Evolutionary conservation across 2,329 filamentous ascomycete species (phyloP), one percentile per base, ranked within the genome.

Genomic region (Esteya vermicola): DNA sequence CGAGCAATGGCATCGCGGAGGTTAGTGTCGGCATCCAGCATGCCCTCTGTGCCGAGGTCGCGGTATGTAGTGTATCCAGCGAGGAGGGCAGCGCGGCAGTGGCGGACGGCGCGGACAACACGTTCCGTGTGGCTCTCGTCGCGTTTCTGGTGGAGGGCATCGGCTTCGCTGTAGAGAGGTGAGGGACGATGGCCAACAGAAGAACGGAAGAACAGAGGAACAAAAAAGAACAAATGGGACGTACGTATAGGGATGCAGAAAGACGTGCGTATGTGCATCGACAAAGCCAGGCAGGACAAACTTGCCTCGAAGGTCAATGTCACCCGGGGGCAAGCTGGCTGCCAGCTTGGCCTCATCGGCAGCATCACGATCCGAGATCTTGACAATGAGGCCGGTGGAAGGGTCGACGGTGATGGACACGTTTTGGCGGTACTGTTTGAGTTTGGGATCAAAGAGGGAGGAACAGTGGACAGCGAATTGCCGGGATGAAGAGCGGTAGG

Each of bases 61-160:
- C 21, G 30, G 51, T 72, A 73, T 3, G 70, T 74, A 0, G 70
- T 78, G 56, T 69, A 76, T 7, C 72, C 73, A 0, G 72, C 68
- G 16, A 68, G 54, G 12, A 78, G 57, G 2, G 68, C 71, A 1
- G 61, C 58, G 33, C 65, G 65, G 43, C 62, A 63, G 45, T 73
- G 65, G 43, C 72, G 68, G 8, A 65, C 64, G 0, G 67, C 65
- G 18, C 72, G 65, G 37, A 77, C 62, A 19, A 66, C 60, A 19
- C 71, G 59, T 49, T 78, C 72, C 9, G 72, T 62, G 14, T 70
- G 52, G 41, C 67, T 70, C 47, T 75, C 70, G 45, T 76, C 70
- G 28, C 71, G 65, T 53, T 73, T 68, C 49, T 77, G 72, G 28
- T 66, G 52, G 5, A 59, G 45, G 5, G 59, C 52, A 9, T 55